Evolutionary conservation across 345 rosid species (phyloP).

Genomic region (Populus alba): DNA sequence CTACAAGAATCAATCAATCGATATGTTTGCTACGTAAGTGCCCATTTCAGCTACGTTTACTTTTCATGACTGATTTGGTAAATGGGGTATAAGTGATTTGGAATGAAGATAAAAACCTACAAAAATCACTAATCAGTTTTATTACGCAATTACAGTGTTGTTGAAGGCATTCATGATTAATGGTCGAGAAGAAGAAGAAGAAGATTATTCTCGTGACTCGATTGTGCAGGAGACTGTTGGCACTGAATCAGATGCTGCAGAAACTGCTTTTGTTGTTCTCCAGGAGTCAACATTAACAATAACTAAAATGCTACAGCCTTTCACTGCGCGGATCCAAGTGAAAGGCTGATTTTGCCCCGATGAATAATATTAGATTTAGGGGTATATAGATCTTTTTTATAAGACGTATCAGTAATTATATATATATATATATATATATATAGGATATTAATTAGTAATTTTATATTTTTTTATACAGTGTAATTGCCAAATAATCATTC

Average conservation of each 20-base stretch:
- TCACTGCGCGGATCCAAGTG: too few species aligned
- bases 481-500: too few species aligned
- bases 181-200: too few species aligned
- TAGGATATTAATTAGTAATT: too few species aligned
- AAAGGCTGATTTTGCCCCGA: too few species aligned
- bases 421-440: too few species aligned
- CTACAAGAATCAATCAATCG: background rate
- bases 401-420: too few species aligned
- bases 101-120: background rate
- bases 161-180: background rate
- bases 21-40: background rate
- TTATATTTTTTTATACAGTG: too few species aligned
- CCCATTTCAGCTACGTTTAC: background rate
- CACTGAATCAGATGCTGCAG: background rate
- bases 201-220: background rate
- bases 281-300: background rate
- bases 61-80: background rate
- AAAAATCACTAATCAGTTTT: background rate
- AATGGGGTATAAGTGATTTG: background rate
- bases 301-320: too few species aligned
- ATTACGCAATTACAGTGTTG: background rate
- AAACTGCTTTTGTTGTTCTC: background rate
- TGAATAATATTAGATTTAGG: too few species aligned
- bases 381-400: rapidly evolving
- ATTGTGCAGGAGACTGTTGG: conserved; percentile 1